Evolutionary conservation across 306 rosid species (phyloP), one percentile per base, ranked within the genome.

Genomic region (Vicia villosa): DNA sequence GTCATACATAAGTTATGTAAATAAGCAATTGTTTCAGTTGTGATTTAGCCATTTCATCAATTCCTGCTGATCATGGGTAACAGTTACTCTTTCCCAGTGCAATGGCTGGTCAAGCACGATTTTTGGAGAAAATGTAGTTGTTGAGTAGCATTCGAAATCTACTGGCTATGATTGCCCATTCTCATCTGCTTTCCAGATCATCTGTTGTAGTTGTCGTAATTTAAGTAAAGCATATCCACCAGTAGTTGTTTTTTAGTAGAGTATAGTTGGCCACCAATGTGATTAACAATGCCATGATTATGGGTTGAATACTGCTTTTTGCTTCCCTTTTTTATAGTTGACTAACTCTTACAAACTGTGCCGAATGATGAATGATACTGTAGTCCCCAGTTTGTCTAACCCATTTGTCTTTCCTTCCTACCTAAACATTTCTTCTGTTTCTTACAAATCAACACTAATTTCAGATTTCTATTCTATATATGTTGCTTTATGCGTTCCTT

Each of bases 1-100:
- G n/a, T 11, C n/a, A 45, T 19, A 64, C 47, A 58, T 10, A 58
- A 43, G 70, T 41, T 50, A 70, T 64, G 87, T 75, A 81, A 70
- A 72, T 65, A 56, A 64, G 36, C 57, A 16, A 22, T 41, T 21
- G 5, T 45, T 52, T 47, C 6, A 28, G 28, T 70, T 28, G 45
- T 46, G 60, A 43, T 37, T 3, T 19, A 11, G 66, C 32, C 72
- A 42, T 69, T 72, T 37, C 84, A 50, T 49, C 42, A 30, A 59
- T 49, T 70, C 50, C 40, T 32, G 70, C 46, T 47, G 73, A 26
- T 59, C 1, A 72, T 64, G 57, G 82, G 62, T 24, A 52, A 57
- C 58, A 46, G 74, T 45, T 49, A 34, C 17, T 14, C 69, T 37
- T 47, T 40, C 22, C 14, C 34, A 20, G 59, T 49, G 73, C 42